A percentile compares a stretch with the other conserved stretches of the same genome.
Conservation (phyloP, 108 stramenopile genomes). For the Nitzschia palea region DNA sequence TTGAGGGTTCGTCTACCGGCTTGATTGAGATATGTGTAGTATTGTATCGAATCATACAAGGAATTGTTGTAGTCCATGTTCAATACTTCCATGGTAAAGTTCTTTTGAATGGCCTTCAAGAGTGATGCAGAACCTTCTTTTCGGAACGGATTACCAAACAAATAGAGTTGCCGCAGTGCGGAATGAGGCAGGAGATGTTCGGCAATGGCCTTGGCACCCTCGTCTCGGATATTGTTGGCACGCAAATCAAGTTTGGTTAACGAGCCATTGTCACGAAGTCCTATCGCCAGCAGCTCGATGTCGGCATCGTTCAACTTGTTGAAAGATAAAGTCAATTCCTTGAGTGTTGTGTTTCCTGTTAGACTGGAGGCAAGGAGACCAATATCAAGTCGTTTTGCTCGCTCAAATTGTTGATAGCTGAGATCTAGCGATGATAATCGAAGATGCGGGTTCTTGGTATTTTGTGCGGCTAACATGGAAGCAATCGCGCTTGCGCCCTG, state of each 20-base stretch:
- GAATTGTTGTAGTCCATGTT: conserved; percentile 13
- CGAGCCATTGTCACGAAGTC: background rate
- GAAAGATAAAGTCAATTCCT: conserved; percentile 12
- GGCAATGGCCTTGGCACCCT: conserved; percentile 3
- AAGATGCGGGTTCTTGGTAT: background rate
- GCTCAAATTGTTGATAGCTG: conserved; percentile 19
- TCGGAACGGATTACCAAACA: conserved; percentile 22
- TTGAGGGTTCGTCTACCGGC: conserved; percentile 10
- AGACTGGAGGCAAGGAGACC: background rate
- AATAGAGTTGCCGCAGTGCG: background rate
- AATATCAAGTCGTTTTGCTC: conserved; percentile 3
- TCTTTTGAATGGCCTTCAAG: background rate
- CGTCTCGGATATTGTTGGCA: conserved; percentile 21
- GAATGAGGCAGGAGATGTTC: background rate
- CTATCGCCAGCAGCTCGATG: background rate
- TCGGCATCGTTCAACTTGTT: conserved; percentile 16
- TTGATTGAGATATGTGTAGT: conserved; percentile 16
- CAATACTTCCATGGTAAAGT: background rate
- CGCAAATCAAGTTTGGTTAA: conserved; percentile 9
- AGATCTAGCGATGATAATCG: conserved; percentile 1
- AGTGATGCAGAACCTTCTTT: background rate
- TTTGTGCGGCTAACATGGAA: background rate
- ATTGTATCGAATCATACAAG: conserved; percentile 13
- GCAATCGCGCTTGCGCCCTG: background rate
- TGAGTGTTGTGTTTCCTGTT: background rate